Evolutionary conservation across 805 yeast genomes (phyloP).

Genomic region (Yarrowia deformans): DNA sequence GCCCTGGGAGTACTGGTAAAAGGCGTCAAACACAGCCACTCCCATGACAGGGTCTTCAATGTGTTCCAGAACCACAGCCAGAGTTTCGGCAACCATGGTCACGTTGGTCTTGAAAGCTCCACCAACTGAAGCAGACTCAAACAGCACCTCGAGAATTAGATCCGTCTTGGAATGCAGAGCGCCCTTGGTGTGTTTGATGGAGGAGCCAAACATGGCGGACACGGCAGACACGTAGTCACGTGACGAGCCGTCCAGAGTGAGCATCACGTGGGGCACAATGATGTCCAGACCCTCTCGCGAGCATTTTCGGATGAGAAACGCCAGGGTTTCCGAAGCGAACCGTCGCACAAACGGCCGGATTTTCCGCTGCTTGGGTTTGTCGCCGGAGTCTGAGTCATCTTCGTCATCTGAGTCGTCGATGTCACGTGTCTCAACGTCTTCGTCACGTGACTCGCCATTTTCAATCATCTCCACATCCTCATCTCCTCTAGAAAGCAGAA

Average conservation of each 20-base stretch:
- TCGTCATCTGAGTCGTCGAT: constrained; percentile 11
- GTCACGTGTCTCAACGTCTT: background rate
- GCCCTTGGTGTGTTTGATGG: constrained; percentile 74
- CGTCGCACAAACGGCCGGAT: constrained; percentile 70
- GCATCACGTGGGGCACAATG: constrained; percentile 56
- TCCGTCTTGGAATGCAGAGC: constrained; percentile 77
- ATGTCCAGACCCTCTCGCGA: constrained; percentile 55
- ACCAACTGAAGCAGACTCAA: background rate
- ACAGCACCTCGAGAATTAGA: constrained; percentile 53
- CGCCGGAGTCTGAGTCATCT: constrained; percentile 1
- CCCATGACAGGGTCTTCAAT: constrained; percentile 19
- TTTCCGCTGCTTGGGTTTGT: constrained; percentile 55
- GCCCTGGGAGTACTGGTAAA: constrained; percentile 19
- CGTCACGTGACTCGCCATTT: background rate
- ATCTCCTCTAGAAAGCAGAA: constrained; percentile 52
- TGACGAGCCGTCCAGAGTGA: constrained; percentile 51
- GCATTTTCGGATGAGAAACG: constrained; percentile 80
- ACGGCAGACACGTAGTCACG: constrained; percentile 64
- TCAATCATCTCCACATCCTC: background rate
- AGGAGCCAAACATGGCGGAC: constrained; percentile 68
- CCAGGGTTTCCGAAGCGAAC: constrained; percentile 89
- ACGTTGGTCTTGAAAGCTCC: background rate
- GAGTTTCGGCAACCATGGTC: constrained; percentile 12
- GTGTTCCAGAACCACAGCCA: constrained; percentile 17
- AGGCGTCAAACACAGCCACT: constrained; percentile 31